phyloP scores from a whole-genome alignment of 164 flowering plant genomes.

The Warburgia ugandensis region DNA sequence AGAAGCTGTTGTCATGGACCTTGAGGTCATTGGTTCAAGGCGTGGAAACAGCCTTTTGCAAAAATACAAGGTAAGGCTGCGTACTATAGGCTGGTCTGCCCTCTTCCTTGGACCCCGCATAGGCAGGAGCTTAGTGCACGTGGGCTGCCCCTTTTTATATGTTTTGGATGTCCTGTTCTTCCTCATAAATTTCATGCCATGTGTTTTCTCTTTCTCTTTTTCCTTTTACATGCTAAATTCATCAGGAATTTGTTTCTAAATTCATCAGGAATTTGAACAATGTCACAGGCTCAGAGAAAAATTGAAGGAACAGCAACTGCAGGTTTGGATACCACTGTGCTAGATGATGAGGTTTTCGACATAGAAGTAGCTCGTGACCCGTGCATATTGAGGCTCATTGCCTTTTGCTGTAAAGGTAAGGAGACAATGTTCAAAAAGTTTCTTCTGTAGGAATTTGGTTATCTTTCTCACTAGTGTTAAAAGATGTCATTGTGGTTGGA shows the following conservation, averaged over 20 bases:
- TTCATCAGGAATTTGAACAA: background rate
- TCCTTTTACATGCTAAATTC: too few relatives aligned
- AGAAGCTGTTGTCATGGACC: too few relatives aligned
- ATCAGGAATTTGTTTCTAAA: background rate
- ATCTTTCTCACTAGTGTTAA: background rate
- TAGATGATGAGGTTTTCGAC: slow-evolving; percentile 77
- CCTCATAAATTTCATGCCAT: background rate
- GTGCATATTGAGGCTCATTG: slow-evolving; percentile 73
- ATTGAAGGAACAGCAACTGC: slow-evolving; percentile 44
- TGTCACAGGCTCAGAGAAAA: slow-evolving; percentile 2
- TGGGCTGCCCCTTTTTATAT: too few relatives aligned
- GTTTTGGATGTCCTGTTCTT: too few relatives aligned
- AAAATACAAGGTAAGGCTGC: too few relatives aligned
- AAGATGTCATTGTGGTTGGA: background rate
- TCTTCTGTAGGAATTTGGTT: slow-evolving; percentile 3
- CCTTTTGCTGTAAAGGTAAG: slow-evolving; percentile 89
- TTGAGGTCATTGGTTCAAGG: too few relatives aligned
- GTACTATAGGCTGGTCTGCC: too few relatives aligned
- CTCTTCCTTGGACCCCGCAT: too few relatives aligned
- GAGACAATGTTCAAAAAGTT: background rate
- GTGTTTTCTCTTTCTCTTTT: background rate
- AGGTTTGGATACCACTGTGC: slow-evolving; percentile 44
- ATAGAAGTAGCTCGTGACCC: slow-evolving; percentile 10
- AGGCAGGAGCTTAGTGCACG: too few relatives aligned
- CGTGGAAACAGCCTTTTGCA: too few relatives aligned